These are phyloP conservation scores for Xylariaceae sp. DNA, from an alignment of 2,329 filamentous ascomycete genomes.

Conservation along the genomic window DNA sequence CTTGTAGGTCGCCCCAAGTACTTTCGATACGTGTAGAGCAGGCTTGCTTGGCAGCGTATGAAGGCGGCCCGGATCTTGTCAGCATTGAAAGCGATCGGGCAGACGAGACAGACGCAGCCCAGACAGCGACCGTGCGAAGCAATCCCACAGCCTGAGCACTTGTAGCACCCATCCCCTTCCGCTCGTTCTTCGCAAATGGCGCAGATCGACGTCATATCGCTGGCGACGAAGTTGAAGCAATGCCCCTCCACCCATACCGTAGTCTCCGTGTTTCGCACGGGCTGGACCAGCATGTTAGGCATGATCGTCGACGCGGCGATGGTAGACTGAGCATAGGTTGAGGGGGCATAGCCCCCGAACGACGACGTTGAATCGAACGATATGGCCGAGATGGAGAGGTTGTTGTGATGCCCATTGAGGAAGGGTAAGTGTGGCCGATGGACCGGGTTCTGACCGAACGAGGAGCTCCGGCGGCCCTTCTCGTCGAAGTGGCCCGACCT, in stretches of 20 bases:
- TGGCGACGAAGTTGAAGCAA: slow-evolving; percentile 60
- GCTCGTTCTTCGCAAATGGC: slow-evolving; percentile 70
- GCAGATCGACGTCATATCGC: slow-evolving; percentile 56
- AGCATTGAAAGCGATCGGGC: slow-evolving; percentile 52
- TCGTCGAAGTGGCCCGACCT: slow-evolving; percentile 83
- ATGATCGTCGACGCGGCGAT: slow-evolving; percentile 79
- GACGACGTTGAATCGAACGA: slow-evolving; percentile 62
- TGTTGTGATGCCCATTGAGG: slow-evolving; percentile 55
- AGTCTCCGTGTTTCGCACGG: slow-evolving; percentile 69
- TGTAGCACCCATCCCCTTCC: slow-evolving; percentile 65
- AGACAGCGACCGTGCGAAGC: slow-evolving; percentile 53
- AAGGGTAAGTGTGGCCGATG: slow-evolving; percentile 69
- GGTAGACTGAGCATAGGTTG: slow-evolving; percentile 79
- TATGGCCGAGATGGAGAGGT: slow-evolving; percentile 51
- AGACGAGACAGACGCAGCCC: slow-evolving; percentile 56
- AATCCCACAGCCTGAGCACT: slow-evolving; percentile 58
- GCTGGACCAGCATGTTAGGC: slow-evolving; percentile 75
- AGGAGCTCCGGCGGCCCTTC: slow-evolving; percentile 80
- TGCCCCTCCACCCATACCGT: slow-evolving; percentile 81
- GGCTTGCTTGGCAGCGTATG: slow-evolving; percentile 56
- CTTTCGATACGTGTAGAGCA: slow-evolving; percentile 60
- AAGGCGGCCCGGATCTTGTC: slow-evolving; percentile 58
- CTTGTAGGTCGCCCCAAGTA: slow-evolving; percentile 51
- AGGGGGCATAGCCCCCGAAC: slow-evolving; percentile 70
- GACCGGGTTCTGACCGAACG: slow-evolving; percentile 66